Percentiles rank a stretch among this genome's conserved stretches.
Conservation (phyloP, 2,329 filamentous ascomycete species). For the Phyllosticta citriasiana region DNA sequence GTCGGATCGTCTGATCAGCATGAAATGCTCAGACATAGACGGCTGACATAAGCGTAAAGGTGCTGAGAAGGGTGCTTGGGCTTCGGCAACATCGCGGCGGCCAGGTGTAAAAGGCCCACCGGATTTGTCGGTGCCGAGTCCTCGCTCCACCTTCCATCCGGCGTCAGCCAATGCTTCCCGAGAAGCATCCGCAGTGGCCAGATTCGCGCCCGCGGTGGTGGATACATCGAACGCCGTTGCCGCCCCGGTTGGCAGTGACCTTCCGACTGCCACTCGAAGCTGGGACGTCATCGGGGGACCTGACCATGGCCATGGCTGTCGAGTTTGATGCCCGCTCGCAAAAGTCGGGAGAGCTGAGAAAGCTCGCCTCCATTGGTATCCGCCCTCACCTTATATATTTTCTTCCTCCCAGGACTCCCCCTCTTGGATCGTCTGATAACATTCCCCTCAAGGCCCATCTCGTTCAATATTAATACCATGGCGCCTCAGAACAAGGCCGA, state of each 20-base stretch:
- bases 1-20: slow-evolving; percentile 10
- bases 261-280: slow-evolving; percentile 6
- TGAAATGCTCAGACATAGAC: neutral
- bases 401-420: neutral
- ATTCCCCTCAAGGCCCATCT: neutral
- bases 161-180: neutral
- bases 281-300: slow-evolving; percentile 9
- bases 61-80: neutral
- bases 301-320: slow-evolving; percentile 2
- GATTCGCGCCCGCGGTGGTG: neutral
- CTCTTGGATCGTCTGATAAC: neutral
- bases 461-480: slow-evolving; percentile 1
- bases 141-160: slow-evolving; percentile 6
- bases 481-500: slow-evolving; percentile 1
- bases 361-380: neutral
- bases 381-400: slow-evolving; percentile 4
- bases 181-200: neutral
- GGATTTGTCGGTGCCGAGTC: neutral
- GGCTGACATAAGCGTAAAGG: slow-evolving; percentile 8
- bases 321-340: neutral
- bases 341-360: neutral
- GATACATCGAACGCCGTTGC: neutral
- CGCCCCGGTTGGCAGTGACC: neutral
- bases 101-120: slow-evolving; percentile 4
- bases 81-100: slow-evolving; percentile 1